These are phyloP conservation scores for Malus sieversii DNA, from an alignment of 306 rosid species.

Conservation along the genomic window DNA sequence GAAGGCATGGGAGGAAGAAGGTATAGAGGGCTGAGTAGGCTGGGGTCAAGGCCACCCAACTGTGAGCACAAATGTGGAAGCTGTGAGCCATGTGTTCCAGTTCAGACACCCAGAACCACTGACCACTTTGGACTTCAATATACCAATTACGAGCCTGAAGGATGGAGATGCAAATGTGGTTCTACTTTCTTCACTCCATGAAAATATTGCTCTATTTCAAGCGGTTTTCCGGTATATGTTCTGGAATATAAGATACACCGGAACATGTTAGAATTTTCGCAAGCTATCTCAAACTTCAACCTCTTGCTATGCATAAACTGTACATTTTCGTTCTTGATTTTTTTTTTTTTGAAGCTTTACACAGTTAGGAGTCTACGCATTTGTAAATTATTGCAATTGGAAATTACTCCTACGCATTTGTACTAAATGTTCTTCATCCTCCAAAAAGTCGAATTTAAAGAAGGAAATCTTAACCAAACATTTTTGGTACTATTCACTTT, in stretches of 20 bases:
- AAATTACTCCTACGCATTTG: no score
- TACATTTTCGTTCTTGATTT: no score
- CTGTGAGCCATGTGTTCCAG: conserved; percentile 29
- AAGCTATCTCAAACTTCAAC: no score
- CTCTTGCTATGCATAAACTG: no score
- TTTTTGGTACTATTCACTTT: no score
- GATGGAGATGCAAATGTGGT: conserved; percentile 44
- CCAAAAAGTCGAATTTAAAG: no score
- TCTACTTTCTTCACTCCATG: conserved; percentile 25
- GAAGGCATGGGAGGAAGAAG: not conserved
- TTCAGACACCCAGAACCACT: conserved; percentile 23
- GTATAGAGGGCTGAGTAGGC: conserved; percentile 15
- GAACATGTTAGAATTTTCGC: not conserved
- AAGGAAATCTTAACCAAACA: no score
- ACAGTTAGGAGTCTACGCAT: no score
- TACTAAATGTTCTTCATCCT: no score
- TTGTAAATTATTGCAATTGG: no score
- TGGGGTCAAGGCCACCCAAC: conserved; percentile 37
- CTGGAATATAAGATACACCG: no score
- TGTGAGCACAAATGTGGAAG: conserved; percentile 27
- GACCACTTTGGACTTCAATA: conserved; percentile 15
- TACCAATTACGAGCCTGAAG: conserved; percentile 36
- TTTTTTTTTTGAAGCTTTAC: no score
- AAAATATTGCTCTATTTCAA: not conserved
- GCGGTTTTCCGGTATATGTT: not conserved